Evolutionary conservation across 805 yeast species (phyloP).

Genomic region (Ogataea pini): DNA sequence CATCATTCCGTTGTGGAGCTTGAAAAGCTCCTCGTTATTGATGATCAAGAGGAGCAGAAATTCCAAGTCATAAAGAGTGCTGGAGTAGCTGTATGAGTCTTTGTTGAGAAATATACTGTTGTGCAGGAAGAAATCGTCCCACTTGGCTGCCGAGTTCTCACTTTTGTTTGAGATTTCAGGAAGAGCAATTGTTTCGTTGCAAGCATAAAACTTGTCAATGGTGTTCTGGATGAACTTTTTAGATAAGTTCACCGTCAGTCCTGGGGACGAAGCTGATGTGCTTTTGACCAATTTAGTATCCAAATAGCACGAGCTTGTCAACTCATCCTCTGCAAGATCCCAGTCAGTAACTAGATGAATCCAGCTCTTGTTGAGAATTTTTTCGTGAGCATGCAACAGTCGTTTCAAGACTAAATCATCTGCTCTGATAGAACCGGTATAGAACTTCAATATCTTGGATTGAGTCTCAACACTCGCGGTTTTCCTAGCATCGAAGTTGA

Average conservation of each 20-base stretch:
- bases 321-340: conserved; percentile 50
- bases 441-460: conserved; percentile 50
- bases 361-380: conserved; percentile 56
- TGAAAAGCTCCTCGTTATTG: conserved; percentile 65
- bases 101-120: conserved; percentile 19
- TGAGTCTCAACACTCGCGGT: conserved; percentile 51
- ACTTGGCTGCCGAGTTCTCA: conserved; percentile 28
- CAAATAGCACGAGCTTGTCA: conserved; percentile 3
- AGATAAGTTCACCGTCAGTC: conserved; percentile 52
- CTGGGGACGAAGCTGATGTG: conserved; percentile 28
- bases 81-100: conserved; percentile 27
- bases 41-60: conserved; percentile 62
- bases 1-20: conserved; percentile 22
- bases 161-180: conserved; percentile 24
- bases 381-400: conserved; percentile 60
- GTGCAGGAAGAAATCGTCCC: conserved; percentile 33
- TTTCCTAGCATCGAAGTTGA: conserved; percentile 43
- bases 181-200: conserved; percentile 29
- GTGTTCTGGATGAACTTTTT: conserved; percentile 52
- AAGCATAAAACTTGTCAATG: conserved; percentile 36
- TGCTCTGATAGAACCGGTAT: conserved; percentile 61
- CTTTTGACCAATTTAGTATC: conserved; percentile 14
- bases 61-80: conserved; percentile 62
- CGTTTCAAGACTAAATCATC: conserved; percentile 64
- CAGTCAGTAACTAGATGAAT: conserved; percentile 59